Evolutionary conservation across 208 protist genomes (phyloP).

Genomic region (Leishmania amazonensis): DNA sequence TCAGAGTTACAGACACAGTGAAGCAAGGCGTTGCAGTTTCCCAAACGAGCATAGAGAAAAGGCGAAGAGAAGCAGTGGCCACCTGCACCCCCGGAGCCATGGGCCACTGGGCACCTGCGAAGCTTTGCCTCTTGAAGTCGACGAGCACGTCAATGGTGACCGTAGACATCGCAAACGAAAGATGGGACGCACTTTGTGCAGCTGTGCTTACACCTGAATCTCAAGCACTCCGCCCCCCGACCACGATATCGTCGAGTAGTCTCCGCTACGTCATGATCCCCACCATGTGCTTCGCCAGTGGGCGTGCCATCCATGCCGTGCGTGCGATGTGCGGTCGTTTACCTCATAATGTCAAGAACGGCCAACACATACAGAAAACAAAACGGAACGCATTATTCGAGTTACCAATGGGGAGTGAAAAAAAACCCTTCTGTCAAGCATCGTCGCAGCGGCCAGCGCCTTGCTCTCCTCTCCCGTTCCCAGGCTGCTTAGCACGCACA

Average conservation of each 20-base stretch:
- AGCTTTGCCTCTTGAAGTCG: neutral
- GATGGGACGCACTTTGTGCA: neutral
- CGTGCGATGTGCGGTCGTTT: neutral
- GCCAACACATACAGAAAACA: neutral
- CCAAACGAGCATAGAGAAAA: neutral
- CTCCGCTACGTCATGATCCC: neutral
- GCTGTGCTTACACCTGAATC: neutral
- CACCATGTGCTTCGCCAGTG: neutral
- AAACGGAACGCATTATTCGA: constrained; percentile 12
- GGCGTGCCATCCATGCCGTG: neutral
- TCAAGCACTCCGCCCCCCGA: neutral
- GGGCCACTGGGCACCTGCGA: neutral
- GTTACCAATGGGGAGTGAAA: constrained; percentile 3
- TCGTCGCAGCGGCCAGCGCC: neutral
- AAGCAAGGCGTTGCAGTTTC: neutral
- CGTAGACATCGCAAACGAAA: neutral
- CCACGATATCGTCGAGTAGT: neutral
- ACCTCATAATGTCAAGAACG: neutral
- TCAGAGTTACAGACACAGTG: neutral
- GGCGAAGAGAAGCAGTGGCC: neutral
- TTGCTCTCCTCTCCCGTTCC: neutral
- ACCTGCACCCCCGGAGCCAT: neutral
- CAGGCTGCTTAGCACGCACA: neutral
- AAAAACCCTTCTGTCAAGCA: neutral
- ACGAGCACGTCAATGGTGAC: neutral